phyloP scores from a whole-genome alignment of 1,284 basidiomycete species.

The Cerioporus squamosus region DNA sequence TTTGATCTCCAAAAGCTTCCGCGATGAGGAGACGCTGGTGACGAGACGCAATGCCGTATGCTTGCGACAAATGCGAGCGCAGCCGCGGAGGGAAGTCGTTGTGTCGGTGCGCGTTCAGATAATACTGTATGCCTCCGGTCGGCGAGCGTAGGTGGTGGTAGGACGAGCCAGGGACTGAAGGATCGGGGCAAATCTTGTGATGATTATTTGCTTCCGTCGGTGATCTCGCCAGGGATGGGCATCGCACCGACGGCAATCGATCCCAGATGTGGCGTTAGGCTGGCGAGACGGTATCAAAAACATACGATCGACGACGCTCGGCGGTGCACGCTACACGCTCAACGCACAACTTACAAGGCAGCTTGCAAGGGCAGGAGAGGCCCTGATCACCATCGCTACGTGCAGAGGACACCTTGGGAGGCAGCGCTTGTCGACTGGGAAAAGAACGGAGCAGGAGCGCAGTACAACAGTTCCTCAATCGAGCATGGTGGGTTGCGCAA shows the following conservation, averaged over 20 bases:
- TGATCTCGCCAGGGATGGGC: slow-evolving; percentile 10
- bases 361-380: slow-evolving; percentile 8
- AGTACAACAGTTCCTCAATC: slow-evolving; percentile 23
- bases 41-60: slow-evolving; percentile 2
- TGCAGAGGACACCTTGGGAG: background rate
- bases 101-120: background rate
- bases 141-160: background rate
- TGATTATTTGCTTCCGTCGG: slow-evolving; percentile 21
- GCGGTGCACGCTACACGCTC: slow-evolving; percentile 1
- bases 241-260: slow-evolving; percentile 9
- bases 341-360: slow-evolving; percentile 19
- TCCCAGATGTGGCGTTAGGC: slow-evolving; percentile 26
- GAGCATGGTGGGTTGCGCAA: slow-evolving; percentile 15
- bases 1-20: slow-evolving; percentile 12
- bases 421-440: slow-evolving; percentile 7
- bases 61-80: background rate
- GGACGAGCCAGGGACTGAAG: background rate
- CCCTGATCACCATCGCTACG: slow-evolving; percentile 21
- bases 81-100: slow-evolving; percentile 14
- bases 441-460: slow-evolving; percentile 3
- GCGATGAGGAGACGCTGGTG: background rate
- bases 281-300: background rate
- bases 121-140: too few species aligned
- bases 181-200: slow-evolving; percentile 3
- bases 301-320: slow-evolving; percentile 11